These are phyloP conservation scores for Picea sitchensis DNA, from an alignment of 75 land plant species.

Conservation along the genomic window DNA sequence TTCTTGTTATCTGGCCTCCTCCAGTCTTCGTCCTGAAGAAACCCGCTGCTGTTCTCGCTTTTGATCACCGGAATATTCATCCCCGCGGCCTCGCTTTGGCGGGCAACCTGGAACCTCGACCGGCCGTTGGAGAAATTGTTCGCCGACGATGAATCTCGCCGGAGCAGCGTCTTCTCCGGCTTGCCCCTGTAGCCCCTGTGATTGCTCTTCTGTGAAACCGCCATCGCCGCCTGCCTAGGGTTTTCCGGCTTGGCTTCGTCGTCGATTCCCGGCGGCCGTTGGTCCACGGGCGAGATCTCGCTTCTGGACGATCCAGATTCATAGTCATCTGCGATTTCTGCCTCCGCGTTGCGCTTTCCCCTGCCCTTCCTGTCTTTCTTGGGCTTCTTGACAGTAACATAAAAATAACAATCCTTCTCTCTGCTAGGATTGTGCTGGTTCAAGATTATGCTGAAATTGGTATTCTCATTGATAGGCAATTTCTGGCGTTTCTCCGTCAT, in stretches of 20 bases:
- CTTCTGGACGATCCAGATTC: constrained; percentile 35
- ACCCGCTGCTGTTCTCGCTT: background rate
- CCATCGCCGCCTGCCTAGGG: background rate
- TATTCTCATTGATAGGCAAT: constrained; percentile 60
- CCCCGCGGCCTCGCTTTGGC: background rate
- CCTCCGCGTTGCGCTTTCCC: constrained; percentile 31
- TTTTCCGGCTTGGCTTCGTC: background rate
- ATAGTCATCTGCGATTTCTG: constrained; percentile 31
- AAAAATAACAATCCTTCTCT: constrained; percentile 55
- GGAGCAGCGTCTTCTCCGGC: constrained; percentile 26
- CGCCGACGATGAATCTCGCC: constrained; percentile 15
- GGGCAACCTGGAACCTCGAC: background rate
- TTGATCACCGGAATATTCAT: background rate
- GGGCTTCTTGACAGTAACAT: constrained; percentile 56
- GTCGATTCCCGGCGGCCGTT: background rate
- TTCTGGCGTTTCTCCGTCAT: constrained; percentile 31
- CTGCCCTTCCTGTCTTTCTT: constrained; percentile 40
- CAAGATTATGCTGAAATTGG: constrained; percentile 56
- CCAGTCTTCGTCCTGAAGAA: background rate
- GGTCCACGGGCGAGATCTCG: constrained; percentile 20
- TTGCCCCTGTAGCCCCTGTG: background rate
- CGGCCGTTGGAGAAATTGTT: background rate
- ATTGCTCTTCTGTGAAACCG: background rate
- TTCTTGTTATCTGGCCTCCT: background rate
- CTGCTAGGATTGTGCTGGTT: constrained; percentile 57